These are phyloP conservation scores for Fraxinus ornus DNA, from an alignment of 305 asterid species.

Conservation along the genomic window DNA sequence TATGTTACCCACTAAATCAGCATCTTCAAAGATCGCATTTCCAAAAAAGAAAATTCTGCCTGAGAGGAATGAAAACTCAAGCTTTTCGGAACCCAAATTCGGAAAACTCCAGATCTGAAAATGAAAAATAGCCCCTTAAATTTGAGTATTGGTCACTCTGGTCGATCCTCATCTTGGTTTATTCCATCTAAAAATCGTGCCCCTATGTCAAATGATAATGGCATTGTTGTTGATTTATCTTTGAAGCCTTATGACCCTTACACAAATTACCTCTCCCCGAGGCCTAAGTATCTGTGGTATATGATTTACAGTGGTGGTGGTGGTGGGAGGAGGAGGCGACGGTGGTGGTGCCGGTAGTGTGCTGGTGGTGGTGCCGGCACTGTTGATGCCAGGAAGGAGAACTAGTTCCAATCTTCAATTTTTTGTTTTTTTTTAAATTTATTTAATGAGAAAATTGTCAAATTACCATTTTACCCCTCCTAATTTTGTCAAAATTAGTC, in stretches of 20 bases:
- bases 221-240: conserved; percentile 35
- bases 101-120: conserved; percentile 18
- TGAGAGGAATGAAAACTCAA: conserved; percentile 42
- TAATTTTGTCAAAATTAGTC: too few species aligned
- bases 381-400: too few species aligned
- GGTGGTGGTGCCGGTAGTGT: too few species aligned
- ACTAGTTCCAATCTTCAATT: too few species aligned
- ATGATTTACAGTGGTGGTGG: too few species aligned
- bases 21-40: conserved; percentile 50
- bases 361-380: too few species aligned
- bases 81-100: conserved; percentile 20
- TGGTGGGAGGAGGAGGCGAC: too few species aligned
- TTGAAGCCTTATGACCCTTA: conserved; percentile 54
- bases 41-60: conserved; percentile 52
- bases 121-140: conserved; percentile 8
- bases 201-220: conserved; percentile 35
- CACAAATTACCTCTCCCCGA: conserved; percentile 53
- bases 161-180: conserved; percentile 19
- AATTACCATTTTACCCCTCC: too few species aligned
- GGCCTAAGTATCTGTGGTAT: conserved; percentile 74
- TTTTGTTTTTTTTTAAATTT: too few species aligned
- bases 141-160: not conserved
- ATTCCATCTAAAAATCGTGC: conserved; percentile 14
- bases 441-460: too few species aligned
- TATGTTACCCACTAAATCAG: conserved; percentile 63